Percentiles rank a stretch among this genome's conserved stretches.
phyloP scores from a whole-genome alignment of 495 filamentous ascomycete genomes.

The Glutinoglossum americanum region DNA sequence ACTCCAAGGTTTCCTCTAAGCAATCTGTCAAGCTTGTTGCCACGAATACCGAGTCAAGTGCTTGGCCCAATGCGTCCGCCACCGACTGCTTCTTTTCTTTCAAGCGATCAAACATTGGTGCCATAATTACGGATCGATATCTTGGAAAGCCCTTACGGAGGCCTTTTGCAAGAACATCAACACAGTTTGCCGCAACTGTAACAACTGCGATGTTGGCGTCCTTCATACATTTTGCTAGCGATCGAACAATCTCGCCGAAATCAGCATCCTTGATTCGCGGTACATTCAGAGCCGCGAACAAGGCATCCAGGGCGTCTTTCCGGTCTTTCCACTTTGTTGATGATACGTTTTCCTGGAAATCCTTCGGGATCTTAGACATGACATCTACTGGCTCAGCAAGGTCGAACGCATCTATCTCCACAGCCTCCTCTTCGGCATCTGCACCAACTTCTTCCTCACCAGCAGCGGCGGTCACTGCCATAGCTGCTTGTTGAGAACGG shows the following conservation, averaged over 20 bases:
- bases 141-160: conserved; percentile 57
- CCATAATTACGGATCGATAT: conserved; percentile 57
- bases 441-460: conserved; percentile 30
- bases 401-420: conserved; percentile 63
- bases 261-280: conserved; percentile 82
- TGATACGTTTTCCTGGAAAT: conserved; percentile 58
- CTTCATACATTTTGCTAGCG: conserved; percentile 88
- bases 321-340: conserved; percentile 97
- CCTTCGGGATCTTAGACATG: conserved; percentile 56
- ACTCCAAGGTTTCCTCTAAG: conserved; percentile 72
- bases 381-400: conserved; percentile 82
- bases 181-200: conserved; percentile 80
- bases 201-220: conserved; percentile 95
- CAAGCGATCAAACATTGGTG: conserved; percentile 75
- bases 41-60: conserved; percentile 68
- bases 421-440: conserved; percentile 45
- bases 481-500: conserved; percentile 67
- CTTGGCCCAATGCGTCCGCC: conserved; percentile 64
- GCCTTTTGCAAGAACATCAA: conserved; percentile 80
- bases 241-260: conserved; percentile 62
- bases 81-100: conserved; percentile 94
- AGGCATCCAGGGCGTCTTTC: conserved; percentile 78
- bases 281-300: conserved; percentile 57
- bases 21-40: conserved; percentile 64
- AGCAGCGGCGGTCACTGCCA: conserved; percentile 28